These are phyloP conservation scores for Metschnikowia continentalis DNA, from an alignment of 805 yeast genomes.

Conservation along the genomic window DNA sequence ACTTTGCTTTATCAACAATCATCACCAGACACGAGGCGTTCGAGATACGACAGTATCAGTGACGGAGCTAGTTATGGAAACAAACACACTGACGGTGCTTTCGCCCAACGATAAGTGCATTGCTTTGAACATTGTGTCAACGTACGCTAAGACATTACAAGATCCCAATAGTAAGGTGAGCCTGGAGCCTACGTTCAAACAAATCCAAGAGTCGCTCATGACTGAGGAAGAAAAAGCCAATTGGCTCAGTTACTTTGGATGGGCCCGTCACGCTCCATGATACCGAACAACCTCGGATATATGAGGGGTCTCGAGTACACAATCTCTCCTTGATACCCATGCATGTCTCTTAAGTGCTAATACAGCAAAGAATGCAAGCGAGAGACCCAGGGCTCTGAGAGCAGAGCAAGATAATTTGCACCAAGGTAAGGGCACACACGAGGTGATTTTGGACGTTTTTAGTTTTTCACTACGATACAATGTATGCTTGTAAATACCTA, in stretches of 20 bases:
- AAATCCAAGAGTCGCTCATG: constrained; percentile 11
- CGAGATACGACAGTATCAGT: not conserved
- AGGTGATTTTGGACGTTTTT: not conserved
- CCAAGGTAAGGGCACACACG: too few species aligned
- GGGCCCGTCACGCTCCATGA: constrained; percentile 6
- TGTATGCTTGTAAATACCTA: not conserved
- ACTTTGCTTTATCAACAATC: constrained; percentile 24
- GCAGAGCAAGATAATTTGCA: not conserved
- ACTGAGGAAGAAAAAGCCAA: constrained; percentile 7
- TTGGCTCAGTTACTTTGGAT: constrained; percentile 14
- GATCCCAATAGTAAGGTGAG: not conserved
- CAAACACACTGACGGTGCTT: not conserved
- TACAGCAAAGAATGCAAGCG: not conserved
- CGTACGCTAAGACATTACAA: not conserved
- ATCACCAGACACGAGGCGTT: not conserved
- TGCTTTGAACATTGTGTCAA: constrained; percentile 10
- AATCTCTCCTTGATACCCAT: not conserved
- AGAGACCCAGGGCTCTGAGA: not conserved
- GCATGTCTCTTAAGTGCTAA: not conserved
- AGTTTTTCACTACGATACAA: not conserved
- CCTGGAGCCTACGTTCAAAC: constrained; percentile 8
- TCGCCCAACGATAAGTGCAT: constrained; percentile 15
- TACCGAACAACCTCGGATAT: not conserved
- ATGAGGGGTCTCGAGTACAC: not conserved
- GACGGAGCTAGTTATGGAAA: not conserved